Evolutionary conservation across 306 rosid species (phyloP).

Genomic region (Ammopiptanthus mongolicus): DNA sequence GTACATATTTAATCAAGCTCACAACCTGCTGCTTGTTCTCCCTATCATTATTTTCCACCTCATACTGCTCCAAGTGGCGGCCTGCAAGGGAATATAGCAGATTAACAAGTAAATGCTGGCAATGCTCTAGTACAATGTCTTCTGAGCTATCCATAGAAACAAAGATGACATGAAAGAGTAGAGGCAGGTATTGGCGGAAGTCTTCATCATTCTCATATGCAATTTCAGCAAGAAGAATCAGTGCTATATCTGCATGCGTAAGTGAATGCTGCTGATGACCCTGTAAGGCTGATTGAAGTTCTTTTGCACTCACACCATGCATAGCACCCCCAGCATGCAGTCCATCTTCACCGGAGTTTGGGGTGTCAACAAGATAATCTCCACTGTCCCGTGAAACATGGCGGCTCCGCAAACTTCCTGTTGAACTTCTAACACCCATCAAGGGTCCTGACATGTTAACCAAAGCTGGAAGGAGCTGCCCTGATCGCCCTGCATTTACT

Average conservation of each 20-base stretch:
- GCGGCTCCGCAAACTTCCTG: slow-evolving; percentile 93
- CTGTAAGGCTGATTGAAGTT: slow-evolving; percentile 97
- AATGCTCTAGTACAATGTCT: slow-evolving; percentile 97
- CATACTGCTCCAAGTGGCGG: slow-evolving; percentile 96
- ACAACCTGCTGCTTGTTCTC: slow-evolving; percentile 99
- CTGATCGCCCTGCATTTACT: slow-evolving; percentile 82
- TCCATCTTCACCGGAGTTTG: slow-evolving; percentile 97
- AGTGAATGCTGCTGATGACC: slow-evolving; percentile 99
- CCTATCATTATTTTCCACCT: slow-evolving; percentile 94
- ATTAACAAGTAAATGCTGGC: slow-evolving; percentile 98
- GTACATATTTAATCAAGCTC: slow-evolving; percentile 96
- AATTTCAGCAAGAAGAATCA: slow-evolving; percentile 95
- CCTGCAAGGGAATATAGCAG: slow-evolving; percentile 95
- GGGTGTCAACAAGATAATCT: slow-evolving; percentile 95
- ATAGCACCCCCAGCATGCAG: slow-evolving; percentile 53
- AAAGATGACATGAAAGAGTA: slow-evolving; percentile 93
- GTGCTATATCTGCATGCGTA: slow-evolving; percentile 95
- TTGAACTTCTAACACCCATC: slow-evolving; percentile 97
- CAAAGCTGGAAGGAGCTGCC: slow-evolving; percentile 89
- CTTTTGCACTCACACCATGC: slow-evolving; percentile 87
- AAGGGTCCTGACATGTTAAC: slow-evolving; percentile 99
- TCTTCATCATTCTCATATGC: slow-evolving; percentile 99
- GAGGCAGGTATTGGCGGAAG: slow-evolving; percentile 96
- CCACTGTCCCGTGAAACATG: slow-evolving; percentile 99
- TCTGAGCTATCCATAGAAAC: slow-evolving; percentile 99